Conservation (phyloP, 2,329 filamentous ascomycete genomes). For the Harringtonia aguacate region DNA sequence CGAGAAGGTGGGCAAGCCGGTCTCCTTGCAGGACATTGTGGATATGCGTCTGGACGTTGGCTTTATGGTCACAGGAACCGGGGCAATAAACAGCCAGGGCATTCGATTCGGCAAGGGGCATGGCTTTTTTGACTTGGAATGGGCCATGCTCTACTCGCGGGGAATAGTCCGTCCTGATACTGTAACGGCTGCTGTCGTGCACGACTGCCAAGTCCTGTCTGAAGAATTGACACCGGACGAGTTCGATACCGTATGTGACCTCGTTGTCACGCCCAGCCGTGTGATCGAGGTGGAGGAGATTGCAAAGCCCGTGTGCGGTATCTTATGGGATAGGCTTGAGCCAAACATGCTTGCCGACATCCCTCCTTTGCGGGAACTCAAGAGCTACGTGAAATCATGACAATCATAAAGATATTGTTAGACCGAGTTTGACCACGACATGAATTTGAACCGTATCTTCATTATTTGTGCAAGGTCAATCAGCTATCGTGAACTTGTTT, state of each 20-base stretch:
- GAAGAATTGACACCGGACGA: neutral
- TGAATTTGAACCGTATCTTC: too few species aligned
- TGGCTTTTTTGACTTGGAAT: conserved; percentile 7
- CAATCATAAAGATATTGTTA: too few species aligned
- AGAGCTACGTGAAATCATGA: too few species aligned
- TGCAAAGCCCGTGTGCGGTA: conserved; percentile 1
- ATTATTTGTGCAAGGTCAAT: too few species aligned
- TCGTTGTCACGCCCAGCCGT: conserved; percentile 2
- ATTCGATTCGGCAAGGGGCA: conserved; percentile 6
- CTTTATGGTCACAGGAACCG: conserved; percentile 6
- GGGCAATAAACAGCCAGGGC: conserved; percentile 1
- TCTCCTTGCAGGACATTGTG: neutral
- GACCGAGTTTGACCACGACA: too few species aligned
- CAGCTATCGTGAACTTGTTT: too few species aligned
- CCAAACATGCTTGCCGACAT: conserved; percentile 2
- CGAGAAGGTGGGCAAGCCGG: neutral
- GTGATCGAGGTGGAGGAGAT: neutral
- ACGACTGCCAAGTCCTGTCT: conserved; percentile 5
- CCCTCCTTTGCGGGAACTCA: conserved; percentile 3
- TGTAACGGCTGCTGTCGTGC: neutral
- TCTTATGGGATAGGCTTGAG: conserved; percentile 2
- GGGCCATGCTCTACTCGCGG: conserved; percentile 2
- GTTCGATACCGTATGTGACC: conserved; percentile 4
- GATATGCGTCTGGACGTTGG: neutral
- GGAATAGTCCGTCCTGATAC: neutral